A percentile compares a stretch with the other conserved stretches of the same genome.
phyloP scores from a whole-genome alignment of 1,139 yeast genomes.

The Protomyces inouyei region DNA sequence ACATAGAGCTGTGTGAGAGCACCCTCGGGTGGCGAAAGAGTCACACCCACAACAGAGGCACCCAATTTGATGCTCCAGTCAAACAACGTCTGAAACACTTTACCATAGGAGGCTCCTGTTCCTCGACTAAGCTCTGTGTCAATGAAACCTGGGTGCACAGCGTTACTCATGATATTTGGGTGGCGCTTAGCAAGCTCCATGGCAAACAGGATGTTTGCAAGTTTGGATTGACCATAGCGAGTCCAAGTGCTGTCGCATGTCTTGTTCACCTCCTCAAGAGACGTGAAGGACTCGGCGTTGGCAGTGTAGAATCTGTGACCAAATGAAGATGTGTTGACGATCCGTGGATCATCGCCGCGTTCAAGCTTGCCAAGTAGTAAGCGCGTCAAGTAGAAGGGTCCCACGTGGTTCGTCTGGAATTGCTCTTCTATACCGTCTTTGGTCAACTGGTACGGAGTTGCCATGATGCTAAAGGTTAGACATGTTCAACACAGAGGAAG shows the following conservation, averaged over 20 bases:
- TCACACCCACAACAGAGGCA: conserved; percentile 49
- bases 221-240: conserved; percentile 73
- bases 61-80: not conserved
- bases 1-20: conserved; percentile 61
- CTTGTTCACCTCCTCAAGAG: conserved; percentile 38
- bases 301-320: not conserved
- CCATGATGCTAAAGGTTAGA: conserved; percentile 44
- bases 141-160: conserved; percentile 85
- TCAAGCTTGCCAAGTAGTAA: not conserved
- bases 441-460: conserved; percentile 60
- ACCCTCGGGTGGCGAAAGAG: conserved; percentile 58
- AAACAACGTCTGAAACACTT: not conserved
- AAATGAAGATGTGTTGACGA: conserved; percentile 52
- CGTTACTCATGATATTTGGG: conserved; percentile 59
- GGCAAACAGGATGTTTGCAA: conserved; percentile 72
- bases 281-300: not conserved
- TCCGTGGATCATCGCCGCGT: conserved; percentile 49
- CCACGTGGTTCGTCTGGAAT: conserved; percentile 69
- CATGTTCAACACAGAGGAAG: conserved; percentile 37
- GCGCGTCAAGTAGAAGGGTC: conserved; percentile 57
- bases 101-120: conserved; percentile 48
- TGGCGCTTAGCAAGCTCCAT: conserved; percentile 60
- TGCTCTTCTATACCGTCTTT: conserved; percentile 74
- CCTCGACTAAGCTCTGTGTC: conserved; percentile 67
- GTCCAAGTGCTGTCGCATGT: conserved; percentile 51